Percentiles rank a stretch among this genome's conserved stretches.
Conservation (phyloP, 352 stramenopile species). For the Phytophthora agathidicida region DNA sequence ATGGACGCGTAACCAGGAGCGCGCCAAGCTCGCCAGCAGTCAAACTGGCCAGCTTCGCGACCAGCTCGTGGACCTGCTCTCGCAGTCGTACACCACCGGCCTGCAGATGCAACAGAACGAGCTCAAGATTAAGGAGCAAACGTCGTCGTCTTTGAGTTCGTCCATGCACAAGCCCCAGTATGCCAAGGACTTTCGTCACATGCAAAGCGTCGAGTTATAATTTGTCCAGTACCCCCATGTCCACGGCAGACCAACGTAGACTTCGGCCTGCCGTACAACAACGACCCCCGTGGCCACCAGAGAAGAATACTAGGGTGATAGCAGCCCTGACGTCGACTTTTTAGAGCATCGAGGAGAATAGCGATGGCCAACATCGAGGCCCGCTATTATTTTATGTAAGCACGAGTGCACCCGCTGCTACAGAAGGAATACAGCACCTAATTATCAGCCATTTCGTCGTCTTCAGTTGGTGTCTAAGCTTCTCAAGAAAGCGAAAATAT, state of each 20-base stretch:
- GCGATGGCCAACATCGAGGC: slow-evolving; percentile 24
- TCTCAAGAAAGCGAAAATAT: too few relatives aligned
- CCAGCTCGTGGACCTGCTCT: slow-evolving; percentile 52
- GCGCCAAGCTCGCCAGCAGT: slow-evolving; percentile 25
- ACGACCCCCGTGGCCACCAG: slow-evolving; percentile 7
- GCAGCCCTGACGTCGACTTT: slow-evolving; percentile 11
- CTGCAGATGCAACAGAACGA: slow-evolving; percentile 60
- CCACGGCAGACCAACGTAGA: slow-evolving; percentile 19
- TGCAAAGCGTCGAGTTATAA: slow-evolving; percentile 53
- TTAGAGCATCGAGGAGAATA: slow-evolving; percentile 31
- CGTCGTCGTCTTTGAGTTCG: slow-evolving; percentile 19
- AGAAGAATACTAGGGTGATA: slow-evolving; percentile 5
- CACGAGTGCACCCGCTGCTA: slow-evolving; percentile 26
- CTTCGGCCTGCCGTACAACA: slow-evolving; percentile 24
- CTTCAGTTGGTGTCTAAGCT: neutral
- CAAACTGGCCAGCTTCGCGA: slow-evolving; percentile 45
- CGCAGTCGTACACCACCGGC: slow-evolving; percentile 57
- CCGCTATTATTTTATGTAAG: slow-evolving; percentile 46
- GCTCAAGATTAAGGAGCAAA: slow-evolving; percentile 36
- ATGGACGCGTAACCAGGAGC: slow-evolving; percentile 40
- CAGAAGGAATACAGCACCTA: slow-evolving; percentile 36
- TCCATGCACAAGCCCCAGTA: slow-evolving; percentile 35
- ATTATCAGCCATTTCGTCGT: slow-evolving; percentile 26
- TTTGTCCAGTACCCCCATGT: slow-evolving; percentile 5
- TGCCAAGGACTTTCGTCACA: slow-evolving; percentile 30